Percentiles rank a stretch among this genome's conserved stretches.
phyloP scores from a whole-genome alignment of 208 protist species.

The Trypanosoma melophagium region DNA sequence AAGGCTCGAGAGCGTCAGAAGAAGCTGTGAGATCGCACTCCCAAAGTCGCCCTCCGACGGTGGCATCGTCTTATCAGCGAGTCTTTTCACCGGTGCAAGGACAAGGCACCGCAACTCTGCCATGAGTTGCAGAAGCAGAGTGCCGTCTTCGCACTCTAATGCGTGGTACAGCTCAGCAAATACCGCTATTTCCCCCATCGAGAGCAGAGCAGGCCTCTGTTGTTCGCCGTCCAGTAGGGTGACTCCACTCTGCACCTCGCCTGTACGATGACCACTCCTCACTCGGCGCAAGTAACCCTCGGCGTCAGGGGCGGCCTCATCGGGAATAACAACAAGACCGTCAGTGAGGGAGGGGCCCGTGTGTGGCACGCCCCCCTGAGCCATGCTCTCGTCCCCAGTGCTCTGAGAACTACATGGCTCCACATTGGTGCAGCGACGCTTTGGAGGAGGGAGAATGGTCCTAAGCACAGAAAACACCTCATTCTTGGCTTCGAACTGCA shows the following conservation, averaged over 20 bases:
- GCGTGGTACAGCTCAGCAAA: constrained; percentile 60
- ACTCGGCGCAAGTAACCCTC: constrained; percentile 10
- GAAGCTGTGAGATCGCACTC: constrained; percentile 33
- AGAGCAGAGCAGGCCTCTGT: constrained; percentile 10
- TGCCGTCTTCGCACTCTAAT: constrained; percentile 59
- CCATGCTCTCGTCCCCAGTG: too few species aligned
- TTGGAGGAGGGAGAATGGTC: constrained; percentile 7
- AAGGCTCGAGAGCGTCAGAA: constrained; percentile 55
- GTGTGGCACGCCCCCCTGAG: too few species aligned
- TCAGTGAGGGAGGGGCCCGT: too few species aligned
- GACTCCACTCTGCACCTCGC: background rate
- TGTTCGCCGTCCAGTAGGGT: background rate
- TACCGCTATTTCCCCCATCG: constrained; percentile 43
- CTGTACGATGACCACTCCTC: background rate
- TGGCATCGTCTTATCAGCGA: too few species aligned
- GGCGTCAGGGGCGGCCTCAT: constrained; percentile 7
- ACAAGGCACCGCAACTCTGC: constrained; percentile 51
- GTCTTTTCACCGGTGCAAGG: background rate
- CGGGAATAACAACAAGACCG: constrained; percentile 14
- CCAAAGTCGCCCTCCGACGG: too few species aligned
- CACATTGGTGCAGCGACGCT: background rate
- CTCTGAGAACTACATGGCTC: background rate
- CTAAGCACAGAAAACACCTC: constrained; percentile 22
- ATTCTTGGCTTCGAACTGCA: constrained; percentile 7
- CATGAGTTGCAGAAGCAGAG: constrained; percentile 56